Conservation (phyloP, 2,329 filamentous ascomycete genomes). For the Pseudogymnoascus sp. region DNA sequence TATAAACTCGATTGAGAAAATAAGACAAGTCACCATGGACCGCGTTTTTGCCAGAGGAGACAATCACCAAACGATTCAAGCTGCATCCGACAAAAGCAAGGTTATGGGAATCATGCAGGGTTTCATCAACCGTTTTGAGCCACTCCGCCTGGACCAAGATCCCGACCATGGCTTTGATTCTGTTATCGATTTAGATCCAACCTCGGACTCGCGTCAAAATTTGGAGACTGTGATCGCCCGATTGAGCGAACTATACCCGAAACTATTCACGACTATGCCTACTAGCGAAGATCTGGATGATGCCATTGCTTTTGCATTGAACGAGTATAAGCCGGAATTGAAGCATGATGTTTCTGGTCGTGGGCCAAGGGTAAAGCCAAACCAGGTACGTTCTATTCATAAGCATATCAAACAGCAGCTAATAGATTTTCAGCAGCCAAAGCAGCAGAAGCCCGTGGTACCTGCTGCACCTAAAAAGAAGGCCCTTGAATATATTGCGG, state of each 20-base stretch:
- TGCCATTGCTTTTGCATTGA: constrained; percentile 66
- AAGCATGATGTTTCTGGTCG: constrained; percentile 64
- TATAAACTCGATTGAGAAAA: constrained; percentile 53
- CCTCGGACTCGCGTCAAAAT: constrained; percentile 70
- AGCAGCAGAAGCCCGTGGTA: constrained; percentile 26
- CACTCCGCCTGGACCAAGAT: constrained; percentile 52
- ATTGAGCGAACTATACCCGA: constrained; percentile 70
- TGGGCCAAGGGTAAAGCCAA: constrained; percentile 32
- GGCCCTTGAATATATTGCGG: constrained; percentile 55
- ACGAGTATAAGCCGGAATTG: constrained; percentile 67
- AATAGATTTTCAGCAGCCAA: constrained; percentile 18
- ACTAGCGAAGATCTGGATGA: constrained; percentile 64
- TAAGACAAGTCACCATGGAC: constrained; percentile 65
- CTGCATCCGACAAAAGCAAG: constrained; percentile 62
- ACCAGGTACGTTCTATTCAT: constrained; percentile 22
- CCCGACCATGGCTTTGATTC: constrained; percentile 79
- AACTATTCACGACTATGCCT: constrained; percentile 63
- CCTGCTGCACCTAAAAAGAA: constrained; percentile 38
- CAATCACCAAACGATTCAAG: constrained; percentile 96
- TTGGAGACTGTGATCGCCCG: constrained; percentile 68
- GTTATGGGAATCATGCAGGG: constrained; percentile 90
- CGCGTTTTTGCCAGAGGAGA: constrained; percentile 81
- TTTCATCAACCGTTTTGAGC: constrained; percentile 80
- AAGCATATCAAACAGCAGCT: constrained; percentile 7
- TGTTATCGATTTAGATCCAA: constrained; percentile 75